Evolutionary conservation across 495 filamentous ascomycete species (phyloP).

Genomic region (Xylaria telfairii): DNA sequence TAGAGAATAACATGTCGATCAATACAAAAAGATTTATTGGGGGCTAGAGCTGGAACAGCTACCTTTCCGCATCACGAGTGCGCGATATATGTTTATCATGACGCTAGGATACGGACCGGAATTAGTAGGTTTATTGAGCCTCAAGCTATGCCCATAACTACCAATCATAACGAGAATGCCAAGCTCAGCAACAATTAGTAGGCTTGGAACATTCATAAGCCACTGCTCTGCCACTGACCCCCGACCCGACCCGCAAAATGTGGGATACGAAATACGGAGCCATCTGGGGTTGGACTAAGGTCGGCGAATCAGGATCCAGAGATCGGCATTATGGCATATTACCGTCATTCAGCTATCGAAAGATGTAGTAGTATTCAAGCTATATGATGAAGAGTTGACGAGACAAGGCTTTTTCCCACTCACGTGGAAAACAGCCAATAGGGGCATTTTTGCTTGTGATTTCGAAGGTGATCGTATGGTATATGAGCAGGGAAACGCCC

Average conservation of each 20-base stretch:
- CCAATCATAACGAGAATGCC: neutral
- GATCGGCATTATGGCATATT: neutral
- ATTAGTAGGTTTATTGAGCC: neutral
- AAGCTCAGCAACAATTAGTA: neutral
- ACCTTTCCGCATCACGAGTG: neutral
- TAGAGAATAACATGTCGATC: too few relatives aligned
- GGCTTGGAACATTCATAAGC: neutral
- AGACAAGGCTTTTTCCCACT: conserved; percentile 1
- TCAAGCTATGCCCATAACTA: neutral
- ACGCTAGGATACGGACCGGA: neutral
- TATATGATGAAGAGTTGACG: neutral
- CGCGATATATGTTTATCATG: neutral
- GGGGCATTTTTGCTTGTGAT: neutral
- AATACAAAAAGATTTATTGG: too few relatives aligned
- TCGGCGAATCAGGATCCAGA: neutral
- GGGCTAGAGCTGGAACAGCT: neutral
- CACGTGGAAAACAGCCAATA: neutral
- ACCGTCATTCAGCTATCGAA: neutral
- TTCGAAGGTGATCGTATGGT: neutral
- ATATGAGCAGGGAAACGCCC: neutral
- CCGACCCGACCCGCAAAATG: neutral
- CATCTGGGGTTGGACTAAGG: neutral
- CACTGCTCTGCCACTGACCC: neutral
- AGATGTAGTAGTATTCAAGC: neutral
- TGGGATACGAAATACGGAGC: conserved; percentile 19